phyloP scores from a whole-genome alignment of 495 filamentous ascomycete species.

The Opeltia flavorubescens region DNA sequence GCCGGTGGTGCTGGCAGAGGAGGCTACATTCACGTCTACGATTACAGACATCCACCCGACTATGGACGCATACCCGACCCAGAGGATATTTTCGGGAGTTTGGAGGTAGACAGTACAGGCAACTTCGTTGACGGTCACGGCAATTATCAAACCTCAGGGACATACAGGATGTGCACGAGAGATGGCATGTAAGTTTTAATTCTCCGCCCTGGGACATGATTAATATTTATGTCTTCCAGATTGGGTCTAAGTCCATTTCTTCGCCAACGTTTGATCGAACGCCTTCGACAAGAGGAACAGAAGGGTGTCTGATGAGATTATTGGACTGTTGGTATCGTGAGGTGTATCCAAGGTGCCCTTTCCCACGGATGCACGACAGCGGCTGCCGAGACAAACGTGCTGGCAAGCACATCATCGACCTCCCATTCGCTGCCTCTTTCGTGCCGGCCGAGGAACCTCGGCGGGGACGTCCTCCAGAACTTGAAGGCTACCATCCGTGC shows the following conservation, averaged over 20 bases:
- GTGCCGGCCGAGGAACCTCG: too few species aligned
- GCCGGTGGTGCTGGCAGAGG: conserved; percentile 69
- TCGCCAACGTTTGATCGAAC: conserved; percentile 39
- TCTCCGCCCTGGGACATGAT: not conserved
- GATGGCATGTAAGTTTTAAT: conserved; percentile 42
- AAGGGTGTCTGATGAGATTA: not conserved
- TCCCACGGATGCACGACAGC: too few species aligned
- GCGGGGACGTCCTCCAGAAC: too few species aligned
- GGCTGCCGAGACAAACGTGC: too few species aligned
- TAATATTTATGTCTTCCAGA: conserved; percentile 17
- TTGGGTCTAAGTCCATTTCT: conserved; percentile 44
- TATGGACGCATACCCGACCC: conserved; percentile 79
- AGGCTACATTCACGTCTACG: conserved; percentile 82
- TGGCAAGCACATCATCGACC: too few species aligned
- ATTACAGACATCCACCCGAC: conserved; percentile 68
- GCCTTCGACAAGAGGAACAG: not conserved
- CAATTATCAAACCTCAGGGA: conserved; percentile 46
- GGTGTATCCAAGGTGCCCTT: too few species aligned
- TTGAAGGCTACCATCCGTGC: too few species aligned
- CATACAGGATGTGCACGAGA: conserved; percentile 42
- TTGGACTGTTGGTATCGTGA: too few species aligned
- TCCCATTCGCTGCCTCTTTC: too few species aligned
- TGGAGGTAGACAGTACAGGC: conserved; percentile 68
- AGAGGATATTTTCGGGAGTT: conserved; percentile 88
- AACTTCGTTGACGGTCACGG: conserved; percentile 48